Percentiles rank a stretch among this genome's conserved stretches.
Evolutionary conservation across 73 alveolate species (phyloP).

Genomic region (Uronychia setigera): DNA sequence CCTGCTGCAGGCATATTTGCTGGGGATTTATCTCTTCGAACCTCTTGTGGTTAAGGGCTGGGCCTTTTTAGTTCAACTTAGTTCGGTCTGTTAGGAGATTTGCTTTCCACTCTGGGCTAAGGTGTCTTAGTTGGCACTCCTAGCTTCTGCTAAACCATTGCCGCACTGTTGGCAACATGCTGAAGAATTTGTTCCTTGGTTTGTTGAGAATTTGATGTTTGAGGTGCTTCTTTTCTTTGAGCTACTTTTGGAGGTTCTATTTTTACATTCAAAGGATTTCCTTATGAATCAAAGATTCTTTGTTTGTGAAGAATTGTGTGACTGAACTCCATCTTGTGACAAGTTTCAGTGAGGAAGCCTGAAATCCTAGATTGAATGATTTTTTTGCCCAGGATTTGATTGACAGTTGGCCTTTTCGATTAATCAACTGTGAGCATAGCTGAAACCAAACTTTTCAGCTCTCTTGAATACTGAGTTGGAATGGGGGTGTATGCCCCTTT

Average conservation of each 20-base stretch:
- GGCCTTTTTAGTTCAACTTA: no score
- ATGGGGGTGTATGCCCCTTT: slow-evolving; percentile 78
- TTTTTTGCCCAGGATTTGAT: slow-evolving; percentile 9
- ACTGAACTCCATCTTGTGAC: slow-evolving; percentile 58
- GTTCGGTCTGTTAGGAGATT: no score
- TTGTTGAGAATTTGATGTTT: not conserved
- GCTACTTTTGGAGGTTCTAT: slow-evolving; percentile 12
- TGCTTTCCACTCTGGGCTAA: not conserved
- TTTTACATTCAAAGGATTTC: not conserved
- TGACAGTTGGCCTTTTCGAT: slow-evolving; percentile 23
- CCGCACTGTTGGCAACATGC: not conserved
- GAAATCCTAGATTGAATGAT: slow-evolving; percentile 28
- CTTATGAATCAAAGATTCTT: slow-evolving; percentile 53
- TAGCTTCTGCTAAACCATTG: not conserved
- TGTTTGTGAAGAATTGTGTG: slow-evolving; percentile 77
- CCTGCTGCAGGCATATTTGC: no score
- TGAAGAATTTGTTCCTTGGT: not conserved
- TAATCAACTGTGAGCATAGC: slow-evolving; percentile 8
- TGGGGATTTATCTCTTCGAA: no score
- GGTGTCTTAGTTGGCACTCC: not conserved
- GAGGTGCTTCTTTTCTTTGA: not conserved
- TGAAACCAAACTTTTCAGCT: slow-evolving; percentile 29
- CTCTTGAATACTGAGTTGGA: slow-evolving; percentile 65
- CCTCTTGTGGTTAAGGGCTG: no score
- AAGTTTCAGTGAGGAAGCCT: slow-evolving; percentile 52